A percentile compares a stretch with the other conserved stretches of the same genome.
phyloP scores from a whole-genome alignment of 495 filamentous ascomycete species.

The Aspergillus biplanus region DNA sequence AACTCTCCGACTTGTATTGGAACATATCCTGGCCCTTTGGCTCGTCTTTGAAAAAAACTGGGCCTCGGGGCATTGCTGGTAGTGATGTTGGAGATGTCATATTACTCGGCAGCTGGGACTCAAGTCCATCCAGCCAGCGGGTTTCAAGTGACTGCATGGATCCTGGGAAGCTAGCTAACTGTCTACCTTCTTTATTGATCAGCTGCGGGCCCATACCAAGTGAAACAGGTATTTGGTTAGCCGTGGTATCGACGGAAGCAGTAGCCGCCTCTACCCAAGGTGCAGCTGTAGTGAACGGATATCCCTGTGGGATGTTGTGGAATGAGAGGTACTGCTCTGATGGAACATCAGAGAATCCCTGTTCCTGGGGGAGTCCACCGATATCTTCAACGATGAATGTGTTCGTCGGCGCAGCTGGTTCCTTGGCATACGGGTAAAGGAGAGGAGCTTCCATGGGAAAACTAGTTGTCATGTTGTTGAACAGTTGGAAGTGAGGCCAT shows the following conservation, averaged over 20 bases:
- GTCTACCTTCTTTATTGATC: constrained; percentile 25
- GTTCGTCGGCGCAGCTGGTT: constrained; percentile 28
- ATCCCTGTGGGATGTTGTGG: constrained; percentile 41
- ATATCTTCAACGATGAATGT: constrained; percentile 49
- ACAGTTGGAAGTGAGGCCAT: constrained; percentile 48
- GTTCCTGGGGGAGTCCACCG: constrained; percentile 39
- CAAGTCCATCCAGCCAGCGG: constrained; percentile 42
- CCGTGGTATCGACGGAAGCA: constrained; percentile 29
- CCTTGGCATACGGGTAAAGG: constrained; percentile 46
- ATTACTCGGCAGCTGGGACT: constrained; percentile 42
- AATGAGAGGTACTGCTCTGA: constrained; percentile 39
- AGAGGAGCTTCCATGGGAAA: constrained; percentile 44
- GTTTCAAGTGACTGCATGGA: constrained; percentile 41
- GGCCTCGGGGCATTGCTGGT: constrained; percentile 25
- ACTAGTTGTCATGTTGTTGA: constrained; percentile 39
- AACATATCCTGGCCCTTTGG: constrained; percentile 33
- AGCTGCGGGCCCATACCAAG: constrained; percentile 32
- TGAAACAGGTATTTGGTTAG: constrained; percentile 27
- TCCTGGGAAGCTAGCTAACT: constrained; percentile 31
- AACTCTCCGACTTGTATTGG: constrained; percentile 47
- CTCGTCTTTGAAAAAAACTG: constrained; percentile 26
- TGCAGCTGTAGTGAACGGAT: constrained; percentile 35
- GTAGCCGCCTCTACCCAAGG: constrained; percentile 35
- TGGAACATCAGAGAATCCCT: constrained; percentile 38
- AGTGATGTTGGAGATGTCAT: constrained; percentile 34